Evolutionary conservation across 148 eudicot species (phyloP), one percentile per base, ranked within the genome.

Genomic region (Heliosperma pusillum): DNA sequence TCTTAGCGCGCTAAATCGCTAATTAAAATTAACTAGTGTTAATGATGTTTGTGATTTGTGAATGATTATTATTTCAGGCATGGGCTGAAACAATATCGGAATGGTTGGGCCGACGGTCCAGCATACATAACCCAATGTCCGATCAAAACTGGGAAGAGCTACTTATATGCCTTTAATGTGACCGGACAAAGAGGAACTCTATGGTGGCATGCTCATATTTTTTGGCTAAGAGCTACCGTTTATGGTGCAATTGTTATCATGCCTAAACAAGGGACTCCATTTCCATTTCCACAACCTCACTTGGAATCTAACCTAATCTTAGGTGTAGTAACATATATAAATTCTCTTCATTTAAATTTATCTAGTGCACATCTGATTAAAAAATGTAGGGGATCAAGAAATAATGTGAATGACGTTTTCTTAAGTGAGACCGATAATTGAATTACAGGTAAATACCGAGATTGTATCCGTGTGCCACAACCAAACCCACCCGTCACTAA

Each of bases 171-270:
- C 75, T 86, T 89, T 73, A 83, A 82, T 40, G 83, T 89, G 17
- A 86, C 88, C 4, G 89, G 89, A 36, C 91, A 89, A 80, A 75
- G 89, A 75, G 93, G 93, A 15, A 89, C 93, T 2, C 80, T 89
- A 21, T 86, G 89, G 88, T 89, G 93, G 93, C 93, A 89, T 66
- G 93, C 91, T 17, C 93, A 89, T 67, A 89, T 86, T 44, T 71
- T 82, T 7, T 89, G 93, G 93, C 82, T 88, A 7, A 82, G 93
- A 63, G 93, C 89, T 0, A 89, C 93, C 0, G 88, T 88, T 4
- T 77, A 89, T 79, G 93, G 93, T 15, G 93, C 93, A 0, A 80
- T 88, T 26, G 88, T 89, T 11, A 83, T 88, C 64, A 74, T 78
- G 83, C 93, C 93, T 4, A 82, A 80, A 66, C 82, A 83, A 67